These are phyloP conservation scores for Claviceps cyperi DNA, from an alignment of 2,329 filamentous ascomycete species.

Conservation along the genomic window DNA sequence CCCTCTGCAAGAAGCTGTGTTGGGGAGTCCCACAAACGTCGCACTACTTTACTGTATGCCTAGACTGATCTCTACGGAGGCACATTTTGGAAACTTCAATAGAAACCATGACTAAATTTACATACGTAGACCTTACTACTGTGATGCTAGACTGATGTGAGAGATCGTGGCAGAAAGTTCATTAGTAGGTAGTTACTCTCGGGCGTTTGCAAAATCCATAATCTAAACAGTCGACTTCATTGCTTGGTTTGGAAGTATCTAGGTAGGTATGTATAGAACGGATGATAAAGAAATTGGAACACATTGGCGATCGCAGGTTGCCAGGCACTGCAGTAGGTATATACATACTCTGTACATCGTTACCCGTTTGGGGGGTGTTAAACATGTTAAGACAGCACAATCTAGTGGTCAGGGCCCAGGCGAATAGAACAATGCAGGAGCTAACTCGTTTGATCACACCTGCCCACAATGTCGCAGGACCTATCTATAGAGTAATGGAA, in stretches of 20 bases:
- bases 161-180: slow-evolving; percentile 46
- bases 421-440: slow-evolving; percentile 10
- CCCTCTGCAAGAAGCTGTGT: slow-evolving; percentile 34
- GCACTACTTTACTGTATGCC: background rate
- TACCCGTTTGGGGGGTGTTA: too few relatives aligned
- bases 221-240: too few relatives aligned
- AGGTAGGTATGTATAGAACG: too few relatives aligned
- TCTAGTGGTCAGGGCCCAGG: too few relatives aligned
- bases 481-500: slow-evolving; percentile 16
- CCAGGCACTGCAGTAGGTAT: too few relatives aligned
- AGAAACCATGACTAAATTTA: background rate
- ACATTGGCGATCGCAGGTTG: too few relatives aligned
- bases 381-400: too few relatives aligned
- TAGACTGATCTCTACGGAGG: background rate
- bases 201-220: too few relatives aligned
- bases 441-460: slow-evolving; percentile 52
- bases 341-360: too few relatives aligned
- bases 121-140: slow-evolving; percentile 44
- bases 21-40: background rate
- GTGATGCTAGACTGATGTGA: slow-evolving; percentile 53
- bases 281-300: too few relatives aligned
- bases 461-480: slow-evolving; percentile 36
- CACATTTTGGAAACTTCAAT: background rate
- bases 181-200: slow-evolving; percentile 32
- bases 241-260: too few relatives aligned